phyloP scores from a whole-genome alignment of 140 eudicot species.

The Erigeron philadelphicus region DNA sequence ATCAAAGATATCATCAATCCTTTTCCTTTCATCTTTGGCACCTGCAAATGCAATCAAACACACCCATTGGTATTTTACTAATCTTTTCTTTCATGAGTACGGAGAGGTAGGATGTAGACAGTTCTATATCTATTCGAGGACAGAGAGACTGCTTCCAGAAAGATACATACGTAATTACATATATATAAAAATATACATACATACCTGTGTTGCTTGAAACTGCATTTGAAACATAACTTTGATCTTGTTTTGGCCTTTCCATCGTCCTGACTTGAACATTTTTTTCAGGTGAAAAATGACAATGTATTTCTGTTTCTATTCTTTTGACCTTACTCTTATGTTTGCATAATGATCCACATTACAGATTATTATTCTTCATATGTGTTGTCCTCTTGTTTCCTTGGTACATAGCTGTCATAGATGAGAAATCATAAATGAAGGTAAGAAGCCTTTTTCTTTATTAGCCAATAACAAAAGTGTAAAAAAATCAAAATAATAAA shows the following conservation, averaged over 20 bases:
- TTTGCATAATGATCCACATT: constrained; percentile 24
- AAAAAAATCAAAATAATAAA: neutral
- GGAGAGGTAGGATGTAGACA: too few species aligned
- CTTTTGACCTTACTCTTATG: constrained; percentile 13
- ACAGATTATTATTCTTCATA: constrained; percentile 4
- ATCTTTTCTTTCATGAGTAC: neutral
- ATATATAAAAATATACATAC: neutral
- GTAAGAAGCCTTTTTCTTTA: constrained; percentile 43
- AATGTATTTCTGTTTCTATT: constrained; percentile 11
- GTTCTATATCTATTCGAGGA: too few species aligned
- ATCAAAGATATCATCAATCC: constrained; percentile 68
- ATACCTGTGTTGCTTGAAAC: constrained; percentile 92
- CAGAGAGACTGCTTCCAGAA: neutral
- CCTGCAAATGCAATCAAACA: constrained; percentile 40
- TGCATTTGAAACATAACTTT: constrained; percentile 77
- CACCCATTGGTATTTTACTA: neutral
- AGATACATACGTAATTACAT: neutral
- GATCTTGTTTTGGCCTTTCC: constrained; percentile 79
- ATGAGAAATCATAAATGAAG: constrained; percentile 35
- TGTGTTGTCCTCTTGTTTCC: constrained; percentile 22
- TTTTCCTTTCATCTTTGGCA: constrained; percentile 66
- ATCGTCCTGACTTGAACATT: constrained; percentile 69
- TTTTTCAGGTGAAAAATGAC: constrained; percentile 23
- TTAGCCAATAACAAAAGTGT: neutral
- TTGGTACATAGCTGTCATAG: constrained; percentile 34